A percentile compares a stretch with the other conserved stretches of the same genome.
These are phyloP conservation scores for Irineochytrium annulatum DNA, from an alignment of 192 early-diverging fungal species.

Conservation along the genomic window DNA sequence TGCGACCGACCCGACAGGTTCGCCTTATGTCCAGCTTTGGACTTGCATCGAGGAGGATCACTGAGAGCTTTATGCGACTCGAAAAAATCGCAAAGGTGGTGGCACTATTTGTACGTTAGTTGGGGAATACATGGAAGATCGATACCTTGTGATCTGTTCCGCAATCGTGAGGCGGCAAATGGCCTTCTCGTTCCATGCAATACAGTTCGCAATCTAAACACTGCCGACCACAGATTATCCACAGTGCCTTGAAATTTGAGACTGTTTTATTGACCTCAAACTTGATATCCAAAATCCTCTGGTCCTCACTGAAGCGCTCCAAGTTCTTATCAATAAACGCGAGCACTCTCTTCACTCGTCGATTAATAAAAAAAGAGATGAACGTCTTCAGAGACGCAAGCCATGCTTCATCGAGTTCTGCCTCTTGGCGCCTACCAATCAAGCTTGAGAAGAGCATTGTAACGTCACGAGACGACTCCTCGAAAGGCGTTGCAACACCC, in stretches of 20 bases:
- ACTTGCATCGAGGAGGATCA: neutral
- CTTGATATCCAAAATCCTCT: neutral
- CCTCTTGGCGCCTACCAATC: neutral
- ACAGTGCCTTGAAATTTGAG: neutral
- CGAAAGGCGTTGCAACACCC: neutral
- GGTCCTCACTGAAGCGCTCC: neutral
- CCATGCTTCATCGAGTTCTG: neutral
- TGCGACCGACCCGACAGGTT: neutral
- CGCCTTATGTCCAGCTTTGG: neutral
- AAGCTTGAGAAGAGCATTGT: neutral
- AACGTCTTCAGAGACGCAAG: neutral
- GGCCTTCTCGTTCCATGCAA: neutral
- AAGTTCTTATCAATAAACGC: neutral
- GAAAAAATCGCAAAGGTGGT: neutral
- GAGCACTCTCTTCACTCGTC: neutral
- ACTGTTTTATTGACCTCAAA: neutral
- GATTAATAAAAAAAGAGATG: neutral
- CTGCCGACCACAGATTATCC: neutral
- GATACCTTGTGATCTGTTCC: slow-evolving; percentile 15
- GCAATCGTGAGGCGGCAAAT: slow-evolving; percentile 4
- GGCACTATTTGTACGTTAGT: too few species aligned
- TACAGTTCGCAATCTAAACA: slow-evolving; percentile 6
- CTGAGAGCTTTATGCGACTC: neutral
- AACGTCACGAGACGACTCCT: neutral
- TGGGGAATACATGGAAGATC: neutral